phyloP scores from a whole-genome alignment of 2,329 filamentous ascomycete genomes.

The Helminthosporium solani region DNA sequence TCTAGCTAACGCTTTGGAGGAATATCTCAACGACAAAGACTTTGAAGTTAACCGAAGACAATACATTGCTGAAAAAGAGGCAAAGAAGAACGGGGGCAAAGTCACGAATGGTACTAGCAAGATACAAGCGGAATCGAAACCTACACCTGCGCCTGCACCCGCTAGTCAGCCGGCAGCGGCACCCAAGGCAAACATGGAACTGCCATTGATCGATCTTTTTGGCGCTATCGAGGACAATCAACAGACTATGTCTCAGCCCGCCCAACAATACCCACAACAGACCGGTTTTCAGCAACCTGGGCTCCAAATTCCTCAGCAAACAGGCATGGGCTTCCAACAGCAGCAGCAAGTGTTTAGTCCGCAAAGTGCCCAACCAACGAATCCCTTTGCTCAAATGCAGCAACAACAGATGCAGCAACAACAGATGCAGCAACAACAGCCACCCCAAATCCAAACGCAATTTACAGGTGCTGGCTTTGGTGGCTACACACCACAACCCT shows the following conservation, averaged over 20 bases:
- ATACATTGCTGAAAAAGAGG: conserved; percentile 84
- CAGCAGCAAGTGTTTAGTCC: conserved; percentile 57
- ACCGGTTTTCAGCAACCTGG: conserved; percentile 22
- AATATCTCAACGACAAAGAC: conserved; percentile 91
- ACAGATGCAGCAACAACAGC: conserved; percentile 40
- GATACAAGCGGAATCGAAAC: conserved; percentile 35
- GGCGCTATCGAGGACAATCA: conserved; percentile 38
- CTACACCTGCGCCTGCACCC: conserved; percentile 21
- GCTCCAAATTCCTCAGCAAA: conserved; percentile 47
- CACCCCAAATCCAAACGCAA: conserved; percentile 55
- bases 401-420: conserved; percentile 41
- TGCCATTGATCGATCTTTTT: conserved; percentile 38
- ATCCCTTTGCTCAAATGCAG: conserved; percentile 97
- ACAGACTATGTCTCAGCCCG: conserved; percentile 38
- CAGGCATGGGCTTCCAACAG: conserved; percentile 28
- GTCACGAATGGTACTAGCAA: conserved; percentile 43
- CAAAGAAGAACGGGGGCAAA: conserved; percentile 56
- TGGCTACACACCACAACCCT: conserved; percentile 70
- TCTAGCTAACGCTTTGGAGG: conserved; percentile 82
- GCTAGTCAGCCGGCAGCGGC: conserved; percentile 22
- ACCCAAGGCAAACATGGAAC: conserved; percentile 22
- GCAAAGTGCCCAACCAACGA: conserved; percentile 63
- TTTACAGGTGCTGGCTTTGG: conserved; percentile 80
- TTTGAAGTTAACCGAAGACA: conserved; percentile 92
- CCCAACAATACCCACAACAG: conserved; percentile 37